These are phyloP conservation scores for Tilletia indica DNA, from an alignment of 1,284 basidiomycete genomes.

Conservation along the genomic window DNA sequence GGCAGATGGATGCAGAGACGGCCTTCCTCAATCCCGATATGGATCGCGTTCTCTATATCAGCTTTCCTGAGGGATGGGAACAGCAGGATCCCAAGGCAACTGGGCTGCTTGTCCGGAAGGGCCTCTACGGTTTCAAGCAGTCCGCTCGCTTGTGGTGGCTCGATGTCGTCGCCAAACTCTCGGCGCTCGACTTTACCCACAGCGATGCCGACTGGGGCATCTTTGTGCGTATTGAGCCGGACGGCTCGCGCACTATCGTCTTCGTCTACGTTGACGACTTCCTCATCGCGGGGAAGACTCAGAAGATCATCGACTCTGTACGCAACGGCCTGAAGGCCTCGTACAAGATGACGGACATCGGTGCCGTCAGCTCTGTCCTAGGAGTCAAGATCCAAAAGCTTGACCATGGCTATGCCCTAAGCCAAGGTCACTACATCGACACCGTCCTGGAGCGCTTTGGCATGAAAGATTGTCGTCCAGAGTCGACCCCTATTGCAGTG, in stretches of 20 bases:
- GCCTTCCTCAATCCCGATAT: not conserved
- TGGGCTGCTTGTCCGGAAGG: not conserved
- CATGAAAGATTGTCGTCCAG: not conserved
- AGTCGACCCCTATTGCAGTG: not conserved
- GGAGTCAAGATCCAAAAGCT: not conserved
- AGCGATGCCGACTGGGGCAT: not conserved
- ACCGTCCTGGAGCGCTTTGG: not conserved
- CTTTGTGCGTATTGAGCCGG: conserved; percentile 1
- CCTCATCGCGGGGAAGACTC: not conserved
- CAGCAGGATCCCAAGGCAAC: not conserved
- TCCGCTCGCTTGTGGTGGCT: not conserved
- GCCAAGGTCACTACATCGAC: not conserved
- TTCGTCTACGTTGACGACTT: conserved; percentile 4
- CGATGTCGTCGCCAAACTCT: not conserved
- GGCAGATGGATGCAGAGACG: not conserved
- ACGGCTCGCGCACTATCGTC: not conserved
- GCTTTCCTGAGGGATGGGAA: not conserved
- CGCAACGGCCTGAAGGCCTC: not conserved
- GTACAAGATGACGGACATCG: conserved; percentile 1
- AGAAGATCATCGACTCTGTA: not conserved
- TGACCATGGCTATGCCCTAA: not conserved
- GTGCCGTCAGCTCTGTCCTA: not conserved
- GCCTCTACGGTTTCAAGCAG: not conserved
- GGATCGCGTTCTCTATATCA: not conserved
- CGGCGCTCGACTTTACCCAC: not conserved